Percentiles rank a stretch among this genome's conserved stretches.
Evolutionary conservation across 345 rosid genomes (phyloP).

Genomic region (Citrus sinensis): DVS_A1.0 CM039162.1:9589001-9589500

Average conservation of each 20-base stretch:
- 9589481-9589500: not conserved
- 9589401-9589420: not conserved
- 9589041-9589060: not conserved
- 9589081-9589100: slow-evolving; percentile 22
- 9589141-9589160: slow-evolving; percentile 27
- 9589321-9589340: not conserved
- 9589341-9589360: not conserved
- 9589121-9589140: slow-evolving; percentile 35
- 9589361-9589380: not conserved
- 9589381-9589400: not conserved
- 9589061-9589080: not conserved
- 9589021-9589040: not conserved
- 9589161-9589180: slow-evolving; percentile 36
- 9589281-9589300: not conserved
- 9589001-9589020: slow-evolving; percentile 6
- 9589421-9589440: not conserved
- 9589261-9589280: not conserved
- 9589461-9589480: not conserved
- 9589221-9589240: slow-evolving; percentile 5
- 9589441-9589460: not conserved
- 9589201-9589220: not conserved
- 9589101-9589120: slow-evolving; percentile 25
- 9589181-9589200: slow-evolving; percentile 23
- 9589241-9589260: not conserved
- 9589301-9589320: not conserved